These are phyloP conservation scores for Aegilops speltoides DNA, from an alignment of 176 grass and related monocot genomes.

Conservation along the genomic window DNA sequence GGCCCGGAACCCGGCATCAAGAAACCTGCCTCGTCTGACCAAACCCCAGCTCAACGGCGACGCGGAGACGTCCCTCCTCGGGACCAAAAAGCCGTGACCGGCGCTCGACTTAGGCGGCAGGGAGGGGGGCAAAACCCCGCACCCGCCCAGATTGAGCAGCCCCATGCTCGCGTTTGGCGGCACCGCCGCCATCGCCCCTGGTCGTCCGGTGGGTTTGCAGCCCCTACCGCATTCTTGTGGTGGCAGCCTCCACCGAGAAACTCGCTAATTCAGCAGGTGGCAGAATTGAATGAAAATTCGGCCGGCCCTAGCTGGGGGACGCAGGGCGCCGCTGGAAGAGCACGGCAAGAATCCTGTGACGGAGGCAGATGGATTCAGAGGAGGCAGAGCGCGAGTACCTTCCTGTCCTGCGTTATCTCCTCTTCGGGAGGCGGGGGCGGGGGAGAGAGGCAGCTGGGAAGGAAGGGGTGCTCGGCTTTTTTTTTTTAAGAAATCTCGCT, in stretches of 20 bases:
- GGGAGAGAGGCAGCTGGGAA: background rate
- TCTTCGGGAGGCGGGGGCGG: background rate
- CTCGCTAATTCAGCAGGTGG: background rate
- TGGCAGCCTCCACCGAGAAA: background rate
- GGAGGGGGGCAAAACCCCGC: slow-evolving; percentile 28
- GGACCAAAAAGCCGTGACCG: slow-evolving; percentile 10
- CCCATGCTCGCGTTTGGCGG: slow-evolving; percentile 44
- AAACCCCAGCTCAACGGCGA: slow-evolving; percentile 35
- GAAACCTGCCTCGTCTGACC: slow-evolving; percentile 28
- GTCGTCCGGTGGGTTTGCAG: background rate
- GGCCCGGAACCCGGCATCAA: slow-evolving; percentile 26
- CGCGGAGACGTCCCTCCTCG: slow-evolving; percentile 11
- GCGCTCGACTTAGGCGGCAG: slow-evolving; percentile 16
- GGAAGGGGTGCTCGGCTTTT: background rate
- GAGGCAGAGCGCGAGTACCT: background rate
- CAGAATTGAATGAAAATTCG: no score
- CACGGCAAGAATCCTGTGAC: background rate
- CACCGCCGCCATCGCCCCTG: slow-evolving; percentile 35
- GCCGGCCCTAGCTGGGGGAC: background rate
- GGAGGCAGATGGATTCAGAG: background rate
- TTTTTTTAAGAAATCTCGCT: no score
- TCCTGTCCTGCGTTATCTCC: slow-evolving; percentile 14
- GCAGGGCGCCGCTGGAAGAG: background rate
- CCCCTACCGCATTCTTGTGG: slow-evolving; percentile 26
- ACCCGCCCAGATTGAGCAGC: slow-evolving; percentile 25